Percentiles rank a stretch among this genome's conserved stretches.
Evolutionary conservation across 495 filamentous ascomycete species (phyloP).

Genomic region (Staphylotrichum longicolle): DNA sequence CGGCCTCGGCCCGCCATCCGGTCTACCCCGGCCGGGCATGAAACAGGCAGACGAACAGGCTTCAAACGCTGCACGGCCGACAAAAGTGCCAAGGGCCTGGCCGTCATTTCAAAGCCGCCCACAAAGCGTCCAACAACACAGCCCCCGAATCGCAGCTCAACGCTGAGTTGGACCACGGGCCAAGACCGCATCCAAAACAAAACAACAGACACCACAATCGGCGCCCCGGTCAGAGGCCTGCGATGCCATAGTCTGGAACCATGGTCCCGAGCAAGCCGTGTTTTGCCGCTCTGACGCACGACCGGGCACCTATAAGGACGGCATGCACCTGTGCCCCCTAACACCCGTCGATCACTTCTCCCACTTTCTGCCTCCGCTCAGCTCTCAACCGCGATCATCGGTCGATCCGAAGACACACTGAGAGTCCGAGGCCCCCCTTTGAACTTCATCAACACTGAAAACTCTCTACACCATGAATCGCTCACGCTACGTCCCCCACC

Average conservation of each 20-base stretch:
- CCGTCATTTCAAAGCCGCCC: background rate
- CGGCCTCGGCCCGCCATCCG: conserved; percentile 8
- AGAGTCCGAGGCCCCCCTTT: background rate
- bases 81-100: background rate
- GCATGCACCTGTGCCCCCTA: conserved; percentile 9
- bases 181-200: conserved; percentile 11
- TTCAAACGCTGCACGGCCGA: conserved; percentile 8
- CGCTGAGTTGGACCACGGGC: background rate
- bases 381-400: conserved; percentile 10
- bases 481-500: conserved; percentile 19
- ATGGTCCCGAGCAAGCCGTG: conserved; percentile 15
- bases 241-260: background rate
- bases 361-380: conserved; percentile 4
- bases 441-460: background rate
- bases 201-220: background rate
- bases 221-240: background rate
- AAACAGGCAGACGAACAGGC: conserved; percentile 16
- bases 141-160: background rate
- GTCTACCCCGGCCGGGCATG: conserved; percentile 11
- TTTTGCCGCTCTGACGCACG: conserved; percentile 2
- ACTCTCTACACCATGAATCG: conserved; percentile 17
- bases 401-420: conserved; percentile 7
- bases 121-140: background rate
- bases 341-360: conserved; percentile 12
- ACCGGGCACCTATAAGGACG: conserved; percentile 19